A percentile compares a stretch with the other conserved stretches of the same genome.
Evolutionary conservation across 371 early-diverging fungal genomes (phyloP).

Genomic region (Umbelopsis sp.): DNA sequence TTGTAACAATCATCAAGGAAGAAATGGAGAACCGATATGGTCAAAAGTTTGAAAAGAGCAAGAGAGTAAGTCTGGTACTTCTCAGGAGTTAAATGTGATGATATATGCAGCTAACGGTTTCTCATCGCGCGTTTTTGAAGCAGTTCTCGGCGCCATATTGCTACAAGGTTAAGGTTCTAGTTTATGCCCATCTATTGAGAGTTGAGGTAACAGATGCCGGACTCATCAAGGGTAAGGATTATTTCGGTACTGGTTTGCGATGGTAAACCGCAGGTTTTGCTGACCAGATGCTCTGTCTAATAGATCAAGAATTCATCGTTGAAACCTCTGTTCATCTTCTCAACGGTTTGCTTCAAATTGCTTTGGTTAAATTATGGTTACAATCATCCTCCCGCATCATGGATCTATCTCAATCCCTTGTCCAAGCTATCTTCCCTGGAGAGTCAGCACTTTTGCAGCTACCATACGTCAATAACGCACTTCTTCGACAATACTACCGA

Average conservation of each 20-base stretch:
- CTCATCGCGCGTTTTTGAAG: conserved; percentile 10
- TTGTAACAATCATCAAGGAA: conserved; percentile 58
- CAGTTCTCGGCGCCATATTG: conserved; percentile 47
- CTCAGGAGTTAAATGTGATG: conserved; percentile 21
- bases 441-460: conserved; percentile 84
- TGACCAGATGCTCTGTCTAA: not conserved
- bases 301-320: conserved; percentile 77
- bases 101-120: not conserved
- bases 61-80: conserved; percentile 30
- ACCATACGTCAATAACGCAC: conserved; percentile 66
- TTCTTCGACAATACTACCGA: conserved; percentile 38
- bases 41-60: conserved; percentile 57
- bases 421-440: conserved; percentile 79
- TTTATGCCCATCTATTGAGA: conserved; percentile 88
- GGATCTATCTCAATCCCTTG: conserved; percentile 77
- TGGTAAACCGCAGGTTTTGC: not conserved
- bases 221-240: not conserved
- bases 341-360: conserved; percentile 86
- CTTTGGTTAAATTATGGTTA: conserved; percentile 85
- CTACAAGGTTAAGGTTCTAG: conserved; percentile 77
- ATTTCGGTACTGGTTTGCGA: not conserved
- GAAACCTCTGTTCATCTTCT: conserved; percentile 73
- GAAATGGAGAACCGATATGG: conserved; percentile 64
- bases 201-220: conserved; percentile 45
- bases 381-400: conserved; percentile 60